Conservation (phyloP, 2,329 filamentous ascomycete genomes). For the Blastomyces silverae region DNA sequence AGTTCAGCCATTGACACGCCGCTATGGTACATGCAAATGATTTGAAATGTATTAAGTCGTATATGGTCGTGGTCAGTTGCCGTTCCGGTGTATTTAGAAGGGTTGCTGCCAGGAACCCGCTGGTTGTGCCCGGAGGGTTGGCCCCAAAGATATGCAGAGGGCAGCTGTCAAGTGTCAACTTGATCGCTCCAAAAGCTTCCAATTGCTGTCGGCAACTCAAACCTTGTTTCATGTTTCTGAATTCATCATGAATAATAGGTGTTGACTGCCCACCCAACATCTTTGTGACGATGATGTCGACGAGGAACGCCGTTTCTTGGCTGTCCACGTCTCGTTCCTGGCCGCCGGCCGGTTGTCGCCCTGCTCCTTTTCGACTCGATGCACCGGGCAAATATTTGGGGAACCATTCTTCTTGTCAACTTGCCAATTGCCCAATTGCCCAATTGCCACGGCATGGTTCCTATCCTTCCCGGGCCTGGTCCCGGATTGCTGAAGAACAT, state of each 20-base stretch:
- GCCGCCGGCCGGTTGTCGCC: neutral
- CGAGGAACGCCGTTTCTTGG: neutral
- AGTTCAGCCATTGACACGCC: neutral
- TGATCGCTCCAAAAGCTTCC: neutral
- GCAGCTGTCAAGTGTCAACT: too few species aligned
- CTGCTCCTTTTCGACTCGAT: neutral
- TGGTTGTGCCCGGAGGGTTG: too few species aligned
- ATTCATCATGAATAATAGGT: neutral
- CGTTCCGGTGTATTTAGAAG: too few species aligned
- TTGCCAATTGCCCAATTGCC: too few species aligned
- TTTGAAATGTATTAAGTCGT: too few species aligned
- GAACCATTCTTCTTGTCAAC: neutral
- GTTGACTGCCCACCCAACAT: neutral
- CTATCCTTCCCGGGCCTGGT: neutral
- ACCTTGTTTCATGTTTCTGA: neutral
- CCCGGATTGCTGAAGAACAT: neutral
- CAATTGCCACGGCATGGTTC: neutral
- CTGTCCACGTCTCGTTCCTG: neutral
- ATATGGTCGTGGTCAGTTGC: neutral
- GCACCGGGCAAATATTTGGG: neutral
- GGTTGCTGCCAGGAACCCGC: too few species aligned
- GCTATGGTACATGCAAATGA: too few species aligned
- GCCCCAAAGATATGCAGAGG: too few species aligned
- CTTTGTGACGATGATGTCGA: neutral
- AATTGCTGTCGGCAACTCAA: neutral